Evolutionary conservation across 2,329 filamentous ascomycete genomes (phyloP).

Genomic region (Cladosporium colombiae): DNA sequence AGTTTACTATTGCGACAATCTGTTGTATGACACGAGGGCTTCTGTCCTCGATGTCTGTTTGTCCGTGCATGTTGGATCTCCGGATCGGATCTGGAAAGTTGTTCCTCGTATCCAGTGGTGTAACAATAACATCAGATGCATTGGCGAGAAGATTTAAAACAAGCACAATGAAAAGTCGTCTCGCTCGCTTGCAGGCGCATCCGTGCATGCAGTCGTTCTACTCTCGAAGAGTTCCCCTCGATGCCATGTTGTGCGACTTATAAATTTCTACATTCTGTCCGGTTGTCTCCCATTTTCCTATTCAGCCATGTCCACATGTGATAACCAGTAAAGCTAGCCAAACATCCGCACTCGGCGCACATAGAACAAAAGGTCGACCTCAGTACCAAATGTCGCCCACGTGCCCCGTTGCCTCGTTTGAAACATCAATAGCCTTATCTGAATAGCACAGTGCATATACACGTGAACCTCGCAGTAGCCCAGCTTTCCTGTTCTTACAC

Average conservation of each 20-base stretch:
- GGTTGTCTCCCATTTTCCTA: background rate
- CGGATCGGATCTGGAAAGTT: background rate
- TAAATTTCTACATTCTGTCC: background rate
- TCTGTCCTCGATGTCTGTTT: background rate
- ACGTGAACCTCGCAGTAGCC: background rate
- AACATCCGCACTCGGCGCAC: background rate
- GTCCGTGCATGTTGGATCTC: background rate
- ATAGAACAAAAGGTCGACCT: background rate
- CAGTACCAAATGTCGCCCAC: background rate
- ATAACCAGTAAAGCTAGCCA: background rate
- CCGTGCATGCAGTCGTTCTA: background rate
- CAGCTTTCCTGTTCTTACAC: background rate
- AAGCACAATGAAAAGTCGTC: background rate
- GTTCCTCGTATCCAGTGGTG: background rate
- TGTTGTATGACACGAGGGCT: background rate
- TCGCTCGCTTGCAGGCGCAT: background rate
- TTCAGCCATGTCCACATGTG: background rate
- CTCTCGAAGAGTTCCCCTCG: too few relatives aligned
- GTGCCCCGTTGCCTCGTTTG: background rate
- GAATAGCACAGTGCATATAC: background rate
- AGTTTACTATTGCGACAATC: background rate
- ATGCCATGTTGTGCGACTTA: too few relatives aligned
- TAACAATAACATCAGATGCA: background rate
- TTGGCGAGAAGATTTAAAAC: background rate
- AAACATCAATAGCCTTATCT: background rate